These are phyloP conservation scores for Gossypium raimondii DNA, from an alignment of 345 rosid species.

Conservation along the genomic window DNA sequence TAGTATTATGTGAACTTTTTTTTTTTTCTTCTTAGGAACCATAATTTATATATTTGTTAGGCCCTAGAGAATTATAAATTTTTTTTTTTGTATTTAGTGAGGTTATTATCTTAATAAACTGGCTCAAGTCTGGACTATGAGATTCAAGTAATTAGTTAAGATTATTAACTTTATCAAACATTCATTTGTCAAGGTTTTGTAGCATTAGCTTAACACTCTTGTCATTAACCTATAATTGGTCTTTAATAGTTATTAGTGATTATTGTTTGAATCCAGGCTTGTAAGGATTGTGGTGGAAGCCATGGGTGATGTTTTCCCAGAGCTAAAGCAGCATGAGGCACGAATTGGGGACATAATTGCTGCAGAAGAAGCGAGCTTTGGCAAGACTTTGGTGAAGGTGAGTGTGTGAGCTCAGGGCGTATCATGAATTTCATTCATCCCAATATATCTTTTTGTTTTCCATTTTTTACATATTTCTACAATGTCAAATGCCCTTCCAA, in stretches of 20 bases:
- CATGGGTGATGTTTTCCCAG: slow-evolving; percentile 84
- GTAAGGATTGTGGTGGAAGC: slow-evolving; percentile 65
- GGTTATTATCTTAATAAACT: neutral
- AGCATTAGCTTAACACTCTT: neutral
- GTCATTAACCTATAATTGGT: neutral
- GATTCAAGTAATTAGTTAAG: neutral
- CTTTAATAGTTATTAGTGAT: slow-evolving; percentile 7
- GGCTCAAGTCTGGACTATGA: neutral
- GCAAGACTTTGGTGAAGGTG: slow-evolving; percentile 84
- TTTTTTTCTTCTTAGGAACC: neutral
- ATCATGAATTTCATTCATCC: neutral
- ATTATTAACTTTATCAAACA: neutral
- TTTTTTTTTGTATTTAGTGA: neutral
- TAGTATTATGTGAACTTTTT: neutral
- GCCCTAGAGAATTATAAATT: neutral
- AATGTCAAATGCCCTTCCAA: neutral
- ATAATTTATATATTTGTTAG: neutral
- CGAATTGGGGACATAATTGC: slow-evolving; percentile 67
- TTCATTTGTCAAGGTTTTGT: neutral
- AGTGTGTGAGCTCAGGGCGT: slow-evolving; percentile 10
- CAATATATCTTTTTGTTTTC: neutral
- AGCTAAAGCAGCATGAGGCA: slow-evolving; percentile 73
- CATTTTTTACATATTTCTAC: neutral
- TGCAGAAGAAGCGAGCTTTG: slow-evolving; percentile 88
- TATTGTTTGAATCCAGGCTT: slow-evolving; percentile 47